Evolutionary conservation across 1,139 yeast species (phyloP), one percentile per base, ranked within the genome.

Genomic region (Pichia sp.): DNA sequence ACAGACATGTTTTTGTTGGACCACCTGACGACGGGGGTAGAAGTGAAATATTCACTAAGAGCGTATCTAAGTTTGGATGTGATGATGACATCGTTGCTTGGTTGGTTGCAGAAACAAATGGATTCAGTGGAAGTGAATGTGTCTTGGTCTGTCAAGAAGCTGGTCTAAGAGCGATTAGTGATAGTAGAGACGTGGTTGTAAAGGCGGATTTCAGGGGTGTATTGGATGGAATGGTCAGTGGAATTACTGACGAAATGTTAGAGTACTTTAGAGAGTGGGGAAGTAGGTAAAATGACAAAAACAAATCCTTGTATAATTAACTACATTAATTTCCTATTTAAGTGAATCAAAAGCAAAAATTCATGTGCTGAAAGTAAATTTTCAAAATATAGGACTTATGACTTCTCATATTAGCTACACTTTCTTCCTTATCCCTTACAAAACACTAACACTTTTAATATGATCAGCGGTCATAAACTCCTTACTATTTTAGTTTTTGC

Each of bases 121-220:
- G 98, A 0, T 90, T 96, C 62, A 89, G 97, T 0, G 99, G 99
- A 45, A 97, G 99, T 0, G 99, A 93, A 67, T 90, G 93, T 36
- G 95, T 91, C 0, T 76, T 90, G 42, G 69, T 91, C 29, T 88
- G 97, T 62, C 98, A 91, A 66, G 98, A 93, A 67, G 96, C 98
- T 0, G 99, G 99, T 2, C 72, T 93, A 3, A 51, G 87, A 13
- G 97, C 98, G 0, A 84, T 93, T 55, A 88, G 51, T 27, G 27
- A 27, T 5, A 49, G 53, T 6, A 18, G 45, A 13, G 53, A 39
- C 2, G 22, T 27, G 4, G 96, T 93, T 1, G 67, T 69, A 30
- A 72, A 72, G 57, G 72, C 72, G 34, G 97, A 93, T 67, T 93
- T 93, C 62, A 81, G 78, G 34, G 75, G 73, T 54, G 97, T 96